Percentiles rank a stretch among this genome's conserved stretches.
These are phyloP conservation scores for Phytopythium kandeliae DNA, from an alignment of 352 stramenopile species.

Conservation along the genomic window DNA sequence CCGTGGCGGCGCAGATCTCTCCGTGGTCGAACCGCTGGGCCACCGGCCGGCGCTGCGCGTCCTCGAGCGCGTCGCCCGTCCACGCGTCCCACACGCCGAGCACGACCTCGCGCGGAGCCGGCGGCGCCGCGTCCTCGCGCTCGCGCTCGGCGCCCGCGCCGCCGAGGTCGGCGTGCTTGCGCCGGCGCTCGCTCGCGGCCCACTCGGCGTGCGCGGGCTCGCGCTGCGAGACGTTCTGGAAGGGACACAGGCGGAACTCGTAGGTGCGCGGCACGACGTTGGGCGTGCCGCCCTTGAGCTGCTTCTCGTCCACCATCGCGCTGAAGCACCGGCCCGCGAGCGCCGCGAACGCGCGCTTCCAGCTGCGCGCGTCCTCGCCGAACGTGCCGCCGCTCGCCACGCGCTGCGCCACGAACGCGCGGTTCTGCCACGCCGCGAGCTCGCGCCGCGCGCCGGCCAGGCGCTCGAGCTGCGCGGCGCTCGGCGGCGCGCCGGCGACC, in stretches of 20 bases:
- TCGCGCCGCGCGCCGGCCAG: conserved; percentile 12
- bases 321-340: conserved; percentile 64
- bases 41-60: conserved; percentile 9
- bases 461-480: conserved; percentile 37
- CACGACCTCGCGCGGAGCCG: conserved; percentile 19
- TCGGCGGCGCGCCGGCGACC: conserved; percentile 7
- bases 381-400: conserved; percentile 44
- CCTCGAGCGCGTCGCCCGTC: conserved; percentile 17
- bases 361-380: conserved; percentile 15
- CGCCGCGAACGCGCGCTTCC: conserved; percentile 44
- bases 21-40: conserved; percentile 69
- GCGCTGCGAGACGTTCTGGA: conserved; percentile 76
- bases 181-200: conserved; percentile 38
- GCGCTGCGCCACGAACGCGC: conserved; percentile 43
- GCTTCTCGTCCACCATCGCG: conserved; percentile 59
- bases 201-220: conserved; percentile 55
- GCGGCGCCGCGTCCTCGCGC: conserved; percentile 3
- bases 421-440: conserved; percentile 38
- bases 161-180: conserved; percentile 19
- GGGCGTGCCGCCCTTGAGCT: conserved; percentile 65
- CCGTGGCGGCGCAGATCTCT: conserved; percentile 78
- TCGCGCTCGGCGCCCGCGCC: conserved; percentile 18
- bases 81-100: conserved; percentile 71
- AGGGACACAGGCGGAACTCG: conserved; percentile 63
- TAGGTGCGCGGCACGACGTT: conserved; percentile 71